phyloP scores from a whole-genome alignment of 2,329 filamentous ascomycete species.

The Anthostomella pinea region DNA sequence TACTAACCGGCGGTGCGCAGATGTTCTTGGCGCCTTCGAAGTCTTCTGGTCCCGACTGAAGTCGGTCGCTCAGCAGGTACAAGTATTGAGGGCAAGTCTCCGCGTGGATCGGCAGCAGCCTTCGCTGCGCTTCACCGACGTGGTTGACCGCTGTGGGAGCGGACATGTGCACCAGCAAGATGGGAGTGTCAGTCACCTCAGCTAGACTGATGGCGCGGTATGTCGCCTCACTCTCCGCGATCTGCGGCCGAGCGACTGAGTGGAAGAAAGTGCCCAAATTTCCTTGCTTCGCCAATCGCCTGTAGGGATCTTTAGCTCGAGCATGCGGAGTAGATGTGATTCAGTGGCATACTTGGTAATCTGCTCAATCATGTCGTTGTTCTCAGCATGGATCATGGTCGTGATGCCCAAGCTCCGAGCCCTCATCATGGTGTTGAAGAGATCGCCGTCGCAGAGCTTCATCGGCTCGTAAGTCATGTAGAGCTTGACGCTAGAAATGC shows the following conservation, averaged over 20 bases:
- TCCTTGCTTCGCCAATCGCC: constrained; percentile 9
- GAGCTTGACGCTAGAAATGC: constrained; percentile 42
- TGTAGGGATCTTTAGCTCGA: background rate
- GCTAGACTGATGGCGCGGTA: constrained; percentile 50
- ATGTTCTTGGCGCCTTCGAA: constrained; percentile 54
- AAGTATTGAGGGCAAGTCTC: constrained; percentile 60
- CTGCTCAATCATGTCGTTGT: constrained; percentile 44
- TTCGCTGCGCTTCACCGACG: constrained; percentile 48
- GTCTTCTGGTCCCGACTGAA: constrained; percentile 25
- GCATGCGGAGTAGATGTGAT: background rate
- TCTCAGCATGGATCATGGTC: constrained; percentile 49
- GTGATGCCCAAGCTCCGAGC: constrained; percentile 40
- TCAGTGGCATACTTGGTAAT: constrained; percentile 32
- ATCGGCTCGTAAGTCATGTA: constrained; percentile 44
- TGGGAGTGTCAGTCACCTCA: constrained; percentile 47
- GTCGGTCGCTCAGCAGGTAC: constrained; percentile 47
- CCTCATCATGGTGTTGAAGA: constrained; percentile 42
- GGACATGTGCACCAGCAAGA: constrained; percentile 52
- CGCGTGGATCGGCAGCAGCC: constrained; percentile 50
- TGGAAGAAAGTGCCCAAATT: constrained; percentile 40
- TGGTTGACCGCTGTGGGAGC: constrained; percentile 45
- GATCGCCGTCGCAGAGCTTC: constrained; percentile 36
- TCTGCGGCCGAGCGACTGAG: constrained; percentile 42
- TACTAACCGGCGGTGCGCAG: constrained; percentile 44
- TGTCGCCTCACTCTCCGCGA: constrained; percentile 47